Conservation (phyloP, 495 filamentous ascomycete species). For the Podospora anserina region DNA sequence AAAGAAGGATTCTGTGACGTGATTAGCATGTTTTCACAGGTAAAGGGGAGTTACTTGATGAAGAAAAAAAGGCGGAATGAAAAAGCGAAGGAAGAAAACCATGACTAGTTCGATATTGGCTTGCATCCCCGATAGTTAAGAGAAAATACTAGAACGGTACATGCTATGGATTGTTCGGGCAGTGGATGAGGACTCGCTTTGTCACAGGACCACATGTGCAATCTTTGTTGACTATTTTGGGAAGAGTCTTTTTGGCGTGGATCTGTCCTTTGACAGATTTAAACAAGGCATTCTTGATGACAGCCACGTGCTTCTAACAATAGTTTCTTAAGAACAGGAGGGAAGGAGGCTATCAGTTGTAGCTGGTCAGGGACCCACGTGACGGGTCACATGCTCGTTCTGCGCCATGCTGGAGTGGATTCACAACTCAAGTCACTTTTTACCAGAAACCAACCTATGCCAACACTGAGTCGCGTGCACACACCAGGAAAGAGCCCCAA, state of each 20-base stretch:
- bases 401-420: background rate
- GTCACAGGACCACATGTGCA: background rate
- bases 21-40: background rate
- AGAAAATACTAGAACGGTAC: too few species aligned
- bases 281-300: background rate
- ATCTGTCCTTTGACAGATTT: background rate
- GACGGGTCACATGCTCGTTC: background rate
- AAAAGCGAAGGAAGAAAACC: background rate
- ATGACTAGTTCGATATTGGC: too few species aligned
- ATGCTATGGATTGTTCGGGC: too few species aligned
- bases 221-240: background rate
- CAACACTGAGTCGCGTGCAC: too few species aligned
- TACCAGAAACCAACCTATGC: too few species aligned
- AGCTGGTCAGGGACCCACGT: background rate
- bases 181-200: background rate
- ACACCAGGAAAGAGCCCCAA: background rate
- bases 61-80: background rate
- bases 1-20: background rate
- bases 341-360: background rate
- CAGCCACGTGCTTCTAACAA: background rate
- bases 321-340: background rate
- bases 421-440: background rate
- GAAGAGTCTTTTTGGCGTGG: background rate
- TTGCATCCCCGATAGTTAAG: background rate
- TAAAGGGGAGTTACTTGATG: background rate